A percentile compares a stretch with the other conserved stretches of the same genome.
phyloP scores from a whole-genome alignment of 2,329 filamentous ascomycete species.

The Sporothrix schenckii region DNA sequence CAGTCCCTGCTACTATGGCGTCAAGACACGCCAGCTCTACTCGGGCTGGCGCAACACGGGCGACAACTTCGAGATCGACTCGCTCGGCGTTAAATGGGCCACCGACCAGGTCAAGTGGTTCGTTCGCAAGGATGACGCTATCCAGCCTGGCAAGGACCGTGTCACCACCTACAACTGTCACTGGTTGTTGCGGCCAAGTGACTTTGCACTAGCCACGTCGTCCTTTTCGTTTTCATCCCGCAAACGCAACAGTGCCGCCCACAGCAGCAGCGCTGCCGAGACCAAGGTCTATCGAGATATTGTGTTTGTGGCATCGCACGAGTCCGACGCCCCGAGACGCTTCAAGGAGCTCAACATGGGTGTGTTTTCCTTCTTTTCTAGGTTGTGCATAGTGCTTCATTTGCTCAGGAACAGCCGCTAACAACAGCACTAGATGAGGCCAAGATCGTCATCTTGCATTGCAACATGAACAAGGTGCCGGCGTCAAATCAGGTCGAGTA shows the following conservation, averaged over 20 bases:
- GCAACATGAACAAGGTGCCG: constrained; percentile 38
- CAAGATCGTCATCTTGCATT: constrained; percentile 34
- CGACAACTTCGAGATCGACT: constrained; percentile 33
- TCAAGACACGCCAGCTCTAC: constrained; percentile 37
- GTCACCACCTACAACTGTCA: constrained; percentile 36
- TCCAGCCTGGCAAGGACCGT: constrained; percentile 36
- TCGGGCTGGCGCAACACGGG: constrained; percentile 34
- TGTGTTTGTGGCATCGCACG: constrained; percentile 36
- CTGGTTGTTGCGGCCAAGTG: constrained; percentile 35
- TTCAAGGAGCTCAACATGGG: constrained; percentile 34
- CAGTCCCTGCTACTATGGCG: constrained; percentile 37
- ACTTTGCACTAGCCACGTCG: constrained; percentile 26
- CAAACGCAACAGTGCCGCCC: constrained; percentile 18
- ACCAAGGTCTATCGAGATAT: constrained; percentile 36
- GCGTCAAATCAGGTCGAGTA: constrained; percentile 3
- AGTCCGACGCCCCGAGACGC: constrained; percentile 34
- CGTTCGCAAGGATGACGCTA: constrained; percentile 37
- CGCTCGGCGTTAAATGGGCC: constrained; percentile 37
- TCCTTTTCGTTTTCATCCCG: constrained; percentile 18
- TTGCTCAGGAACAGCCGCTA: not conserved
- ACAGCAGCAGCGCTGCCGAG: not conserved
- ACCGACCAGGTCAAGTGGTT: constrained; percentile 39
- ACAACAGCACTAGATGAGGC: constrained; percentile 29
- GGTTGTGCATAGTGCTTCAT: too few species aligned
- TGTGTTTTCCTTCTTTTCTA: constrained; percentile 13